A percentile compares a stretch with the other conserved stretches of the same genome.
Conservation (phyloP, 2,329 filamentous ascomycete species). For the Ceratocystis variospora region DNA sequence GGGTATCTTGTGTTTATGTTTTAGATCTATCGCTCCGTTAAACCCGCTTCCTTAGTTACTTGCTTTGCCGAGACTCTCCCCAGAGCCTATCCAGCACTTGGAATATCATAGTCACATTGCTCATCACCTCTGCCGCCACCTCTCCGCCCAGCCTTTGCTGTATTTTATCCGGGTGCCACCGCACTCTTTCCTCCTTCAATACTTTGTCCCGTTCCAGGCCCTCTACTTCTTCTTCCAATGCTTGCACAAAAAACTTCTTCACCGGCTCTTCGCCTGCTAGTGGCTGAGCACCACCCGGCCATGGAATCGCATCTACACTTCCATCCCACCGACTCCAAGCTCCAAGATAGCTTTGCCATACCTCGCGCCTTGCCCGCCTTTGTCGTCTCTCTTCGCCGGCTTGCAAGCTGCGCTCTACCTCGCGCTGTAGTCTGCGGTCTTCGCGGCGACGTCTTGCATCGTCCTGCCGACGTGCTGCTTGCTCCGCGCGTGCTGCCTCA, state of each 20-base stretch:
- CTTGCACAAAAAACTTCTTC: constrained; percentile 50
- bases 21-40: not conserved
- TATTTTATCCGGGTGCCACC: constrained; percentile 97
- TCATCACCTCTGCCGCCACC: constrained; percentile 59
- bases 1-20: not conserved
- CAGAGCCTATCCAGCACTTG: constrained; percentile 73
- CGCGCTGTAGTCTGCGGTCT: constrained; percentile 37
- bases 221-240: constrained; percentile 29
- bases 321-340: constrained; percentile 47
- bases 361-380: constrained; percentile 47
- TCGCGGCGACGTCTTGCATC: constrained; percentile 25
- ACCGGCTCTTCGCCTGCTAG: constrained; percentile 38
- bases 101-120: constrained; percentile 75
- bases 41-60: not conserved
- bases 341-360: constrained; percentile 40
- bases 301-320: constrained; percentile 37
- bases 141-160: constrained; percentile 70
- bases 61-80: constrained; percentile 11
- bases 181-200: constrained; percentile 72
- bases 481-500: constrained; percentile 33
- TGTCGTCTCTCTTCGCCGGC: constrained; percentile 50
- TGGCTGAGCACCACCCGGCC: constrained; percentile 39
- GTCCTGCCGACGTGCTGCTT: constrained; percentile 24
- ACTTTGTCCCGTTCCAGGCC: constrained; percentile 34
- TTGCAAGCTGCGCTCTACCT: constrained; percentile 56